Base-by-base conservation (phyloP, 495 filamentous ascomycete species). In the Delitschia confertaspora region DNA sequence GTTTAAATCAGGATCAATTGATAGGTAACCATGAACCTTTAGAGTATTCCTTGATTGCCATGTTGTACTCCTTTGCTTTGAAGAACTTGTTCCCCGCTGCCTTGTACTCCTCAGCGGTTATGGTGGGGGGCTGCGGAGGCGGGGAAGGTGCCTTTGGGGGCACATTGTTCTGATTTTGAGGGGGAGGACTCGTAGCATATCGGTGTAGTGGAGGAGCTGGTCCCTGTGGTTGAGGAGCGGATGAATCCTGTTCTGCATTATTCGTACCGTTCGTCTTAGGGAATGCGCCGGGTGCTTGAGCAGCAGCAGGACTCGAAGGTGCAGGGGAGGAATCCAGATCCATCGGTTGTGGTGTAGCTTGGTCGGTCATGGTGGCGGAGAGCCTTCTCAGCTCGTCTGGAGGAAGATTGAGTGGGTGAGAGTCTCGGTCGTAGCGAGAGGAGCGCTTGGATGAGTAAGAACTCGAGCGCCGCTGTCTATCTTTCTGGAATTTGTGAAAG, bases 1-100 rank as follows among this genome's bases (percentile, higher is more conserved):
- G 33, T 27, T 51, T 50, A 55, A 46, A 36, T 25, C 11, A 13
- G 24, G 24, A 24, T 3, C n/a, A n/a, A n/a, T n/a, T n/a, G n/a
- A n/a, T n/a, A 23, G n/a, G 9, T 18, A 16, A 3, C 11, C 25
- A 22, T 63, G 21, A 64, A 95, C 88, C 91, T 75, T 93, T 95
- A 38, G 82, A 88, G 60, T 96, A 98, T 60, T 93, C 85, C 49
- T 83, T 75, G 57, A 95, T 83, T 16, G 93, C 89, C 52, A 79
- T 78, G 27, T 68, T 65, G 60, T 88, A 98, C 51, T 95, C 80
- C 55, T 79, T 81, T 44, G 83, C 80, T 69, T 95, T 95, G 72
- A 94, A 98, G 58, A 83, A 89, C 56, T 88, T 93, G 68, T 98
- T 98, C 22, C 91, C 91, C 19, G 83, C 76, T 53, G 85, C 73